Base-by-base conservation (phyloP, 2,329 filamentous ascomycete genomes). In the Aurifilum marmelostoma region DNA sequence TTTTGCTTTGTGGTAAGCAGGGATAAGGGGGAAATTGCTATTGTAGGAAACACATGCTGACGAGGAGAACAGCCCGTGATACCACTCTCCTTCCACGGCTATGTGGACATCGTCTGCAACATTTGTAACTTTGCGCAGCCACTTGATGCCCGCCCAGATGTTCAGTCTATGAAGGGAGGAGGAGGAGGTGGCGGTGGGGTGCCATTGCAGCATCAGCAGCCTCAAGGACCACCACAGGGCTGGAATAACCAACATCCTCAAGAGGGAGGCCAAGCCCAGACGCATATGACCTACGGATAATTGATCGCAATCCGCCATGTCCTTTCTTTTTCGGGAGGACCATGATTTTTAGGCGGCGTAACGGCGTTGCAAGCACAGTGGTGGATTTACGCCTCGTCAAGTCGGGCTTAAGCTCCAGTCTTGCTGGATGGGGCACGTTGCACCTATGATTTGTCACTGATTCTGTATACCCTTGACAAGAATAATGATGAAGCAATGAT, bases 81-180 rank as follows among this genome's bases (percentile, higher is more conserved):
- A 34, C 92, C 92, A 0, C 89, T 94, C 75, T 89, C 87, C 60
- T 82, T 90, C 72, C 84, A 87, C 69, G 88, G 88, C 67, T 89
- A 90, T 79, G 83, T 89, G 74, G 91, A 93, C 75, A 85, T 95
- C 67, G 82, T 84, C 69, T 95, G 92, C 82, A 85, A 88, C 75
- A 89, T 94, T 77, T 95, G 92, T 85, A 88, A 90, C 77, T 94
- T 93, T 77, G 85, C 88, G 72, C 91, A 94, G 77, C 88, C 88
- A 12, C 83, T 91, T 67, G 82, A 87, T 72, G 82, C 85, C 74
- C 81, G 87, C 18, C 85, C 80, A 16, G 87, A 89, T 70, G 85
- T 89, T 63, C 82, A 84, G 76, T 81, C 81, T 67, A 86, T 88
- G 73, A 79, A 80, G 61, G 63, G 27, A 24, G 69, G 52, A n/a